These are phyloP conservation scores for Coprinopsis cinerea DNA, from an alignment of 768 basidiomycete species.

Conservation along the genomic window DNA sequence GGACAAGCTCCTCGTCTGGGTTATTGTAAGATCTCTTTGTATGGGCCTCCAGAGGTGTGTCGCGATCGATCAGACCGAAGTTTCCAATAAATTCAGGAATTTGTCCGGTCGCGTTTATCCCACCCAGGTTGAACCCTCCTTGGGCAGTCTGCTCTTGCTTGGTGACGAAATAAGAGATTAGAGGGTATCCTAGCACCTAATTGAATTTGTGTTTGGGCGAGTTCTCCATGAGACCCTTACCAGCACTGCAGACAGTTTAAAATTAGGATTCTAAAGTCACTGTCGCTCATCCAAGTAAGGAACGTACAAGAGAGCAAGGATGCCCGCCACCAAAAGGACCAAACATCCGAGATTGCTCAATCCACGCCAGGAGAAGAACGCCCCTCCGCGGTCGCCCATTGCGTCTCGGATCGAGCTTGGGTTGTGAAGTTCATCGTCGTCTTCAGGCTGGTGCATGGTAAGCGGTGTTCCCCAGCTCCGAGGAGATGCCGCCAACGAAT, in stretches of 20 bases:
- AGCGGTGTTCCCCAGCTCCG: constrained; percentile 38
- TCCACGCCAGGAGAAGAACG: constrained; percentile 51
- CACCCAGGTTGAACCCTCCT: constrained; percentile 58
- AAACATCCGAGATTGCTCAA: constrained; percentile 56
- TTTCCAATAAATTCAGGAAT: constrained; percentile 45
- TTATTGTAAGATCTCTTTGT: constrained; percentile 44
- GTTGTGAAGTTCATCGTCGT: constrained; percentile 51
- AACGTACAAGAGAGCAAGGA: constrained; percentile 43
- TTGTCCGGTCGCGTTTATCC: constrained; percentile 61
- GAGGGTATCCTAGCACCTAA: constrained; percentile 30
- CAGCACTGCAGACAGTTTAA: no score
- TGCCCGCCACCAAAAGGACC: constrained; percentile 36
- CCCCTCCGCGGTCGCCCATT: constrained; percentile 44
- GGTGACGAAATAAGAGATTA: constrained; percentile 33
- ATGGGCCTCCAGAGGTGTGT: constrained; percentile 52
- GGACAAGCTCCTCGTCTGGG: constrained; percentile 35
- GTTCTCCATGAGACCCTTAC: constrained; percentile 17
- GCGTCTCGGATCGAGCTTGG: constrained; percentile 48
- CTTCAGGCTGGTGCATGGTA: constrained; percentile 31
- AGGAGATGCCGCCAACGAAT: constrained; percentile 29
- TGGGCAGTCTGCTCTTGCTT: constrained; percentile 27
- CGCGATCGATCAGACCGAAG: constrained; percentile 58
- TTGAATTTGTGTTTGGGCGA: neutral
- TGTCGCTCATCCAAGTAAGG: no score
- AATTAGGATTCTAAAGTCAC: neutral